These are phyloP conservation scores for Vanilla planifolia DNA, from an alignment of 106 monocot species.

Conservation along the genomic window DNA sequence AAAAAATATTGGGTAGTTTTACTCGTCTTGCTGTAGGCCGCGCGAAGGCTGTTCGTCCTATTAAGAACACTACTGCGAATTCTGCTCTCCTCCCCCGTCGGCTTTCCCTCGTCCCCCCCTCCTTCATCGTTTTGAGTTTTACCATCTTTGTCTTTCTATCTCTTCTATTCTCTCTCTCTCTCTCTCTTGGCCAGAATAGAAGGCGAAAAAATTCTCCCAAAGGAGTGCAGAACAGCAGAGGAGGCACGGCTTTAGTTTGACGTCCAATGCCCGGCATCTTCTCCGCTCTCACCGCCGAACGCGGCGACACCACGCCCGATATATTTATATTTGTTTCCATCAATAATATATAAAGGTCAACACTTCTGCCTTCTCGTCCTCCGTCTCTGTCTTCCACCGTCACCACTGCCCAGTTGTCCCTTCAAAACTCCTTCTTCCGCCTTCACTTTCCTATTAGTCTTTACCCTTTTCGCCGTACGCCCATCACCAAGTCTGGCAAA, in stretches of 20 bases:
- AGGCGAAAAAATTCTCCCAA: background rate
- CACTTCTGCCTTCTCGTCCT: background rate
- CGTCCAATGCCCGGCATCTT: conserved; percentile 20
- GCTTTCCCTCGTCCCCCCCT: too few species aligned
- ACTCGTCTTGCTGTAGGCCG: too few species aligned
- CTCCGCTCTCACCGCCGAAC: conserved; percentile 7
- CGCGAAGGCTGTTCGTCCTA: too few species aligned
- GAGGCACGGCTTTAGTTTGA: conserved; percentile 9
- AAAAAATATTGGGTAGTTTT: too few species aligned
- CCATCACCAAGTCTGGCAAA: background rate
- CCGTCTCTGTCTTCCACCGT: conserved; percentile 3
- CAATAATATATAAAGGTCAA: conserved; percentile 11
- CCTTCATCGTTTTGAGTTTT: too few species aligned
- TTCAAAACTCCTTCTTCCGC: background rate
- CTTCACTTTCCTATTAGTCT: background rate
- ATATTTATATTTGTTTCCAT: background rate
- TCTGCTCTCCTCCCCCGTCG: too few species aligned
- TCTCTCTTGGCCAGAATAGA: too few species aligned
- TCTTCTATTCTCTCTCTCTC: too few species aligned
- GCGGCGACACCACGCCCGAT: conserved; percentile 1
- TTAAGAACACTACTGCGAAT: too few species aligned
- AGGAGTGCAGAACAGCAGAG: background rate
- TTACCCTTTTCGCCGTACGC: background rate
- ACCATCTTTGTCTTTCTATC: too few species aligned
- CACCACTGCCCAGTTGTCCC: background rate